Evolutionary conservation across 2,329 filamentous ascomycete species (phyloP).

Genomic region (Claviceps maximensis): DNA sequence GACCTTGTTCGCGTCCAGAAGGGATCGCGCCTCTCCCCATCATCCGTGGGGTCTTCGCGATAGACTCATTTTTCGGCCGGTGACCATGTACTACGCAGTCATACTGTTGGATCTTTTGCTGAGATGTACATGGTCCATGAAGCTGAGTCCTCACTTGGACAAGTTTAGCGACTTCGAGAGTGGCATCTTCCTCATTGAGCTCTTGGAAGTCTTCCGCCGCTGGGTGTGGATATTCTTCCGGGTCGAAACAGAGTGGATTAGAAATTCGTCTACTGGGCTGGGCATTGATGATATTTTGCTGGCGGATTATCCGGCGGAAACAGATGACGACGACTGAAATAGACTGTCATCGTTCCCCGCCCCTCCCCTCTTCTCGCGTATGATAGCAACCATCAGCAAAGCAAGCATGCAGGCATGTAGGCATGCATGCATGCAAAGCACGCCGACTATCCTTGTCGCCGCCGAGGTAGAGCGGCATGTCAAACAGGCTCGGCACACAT

Average conservation of each 20-base stretch:
- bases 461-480: background rate
- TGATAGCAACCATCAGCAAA: background rate
- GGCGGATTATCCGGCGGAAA: slow-evolving; percentile 55
- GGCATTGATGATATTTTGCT: slow-evolving; percentile 60
- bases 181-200: slow-evolving; percentile 77
- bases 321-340: slow-evolving; percentile 26
- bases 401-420: no score
- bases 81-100: slow-evolving; percentile 68
- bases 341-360: background rate
- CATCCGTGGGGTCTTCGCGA: slow-evolving; percentile 68
- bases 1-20: slow-evolving; percentile 54
- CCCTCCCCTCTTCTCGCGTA: background rate
- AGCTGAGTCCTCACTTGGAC: slow-evolving; percentile 69
- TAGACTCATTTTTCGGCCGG: slow-evolving; percentile 57
- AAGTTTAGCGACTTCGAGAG: slow-evolving; percentile 78
- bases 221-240: slow-evolving; percentile 98
- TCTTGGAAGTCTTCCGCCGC: slow-evolving; percentile 72
- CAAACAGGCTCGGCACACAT: background rate
- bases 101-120: slow-evolving; percentile 68
- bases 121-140: slow-evolving; percentile 82
- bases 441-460: background rate
- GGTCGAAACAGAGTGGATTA: slow-evolving; percentile 84
- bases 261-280: slow-evolving; percentile 37
- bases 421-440: background rate
- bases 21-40: slow-evolving; percentile 45